Evolutionary conservation across 352 stramenopile species (phyloP).

Genomic region (Pelagophyceae sp.): DNA sequence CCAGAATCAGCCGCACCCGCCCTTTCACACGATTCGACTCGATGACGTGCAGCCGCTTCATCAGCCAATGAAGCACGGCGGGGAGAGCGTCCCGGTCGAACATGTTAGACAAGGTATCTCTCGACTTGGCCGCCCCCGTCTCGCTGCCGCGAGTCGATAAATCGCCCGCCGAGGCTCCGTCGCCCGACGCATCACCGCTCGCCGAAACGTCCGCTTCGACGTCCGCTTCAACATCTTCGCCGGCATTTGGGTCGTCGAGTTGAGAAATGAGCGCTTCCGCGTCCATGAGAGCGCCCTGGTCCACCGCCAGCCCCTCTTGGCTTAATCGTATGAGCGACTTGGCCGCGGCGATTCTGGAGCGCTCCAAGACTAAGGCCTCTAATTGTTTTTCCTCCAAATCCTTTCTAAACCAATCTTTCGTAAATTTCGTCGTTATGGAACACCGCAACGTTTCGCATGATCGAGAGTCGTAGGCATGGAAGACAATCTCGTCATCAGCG

Average conservation of each 20-base stretch:
- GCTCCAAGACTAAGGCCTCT: background rate
- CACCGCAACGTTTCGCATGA: background rate
- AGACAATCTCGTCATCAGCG: constrained; percentile 17
- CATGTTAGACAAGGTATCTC: background rate
- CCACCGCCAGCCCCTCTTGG: constrained; percentile 27
- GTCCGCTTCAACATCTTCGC: background rate
- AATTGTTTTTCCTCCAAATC: background rate
- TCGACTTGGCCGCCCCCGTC: background rate
- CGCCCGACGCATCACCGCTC: background rate
- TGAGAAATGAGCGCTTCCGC: constrained; percentile 29
- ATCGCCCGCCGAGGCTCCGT: background rate
- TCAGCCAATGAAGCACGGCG: constrained; percentile 4
- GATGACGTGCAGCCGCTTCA: constrained; percentile 1
- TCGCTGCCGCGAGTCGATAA: constrained; percentile 4
- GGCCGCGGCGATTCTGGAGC: background rate
- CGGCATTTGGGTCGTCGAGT: background rate
- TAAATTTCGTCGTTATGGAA: background rate
- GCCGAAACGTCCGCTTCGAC: background rate
- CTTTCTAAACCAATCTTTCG: background rate
- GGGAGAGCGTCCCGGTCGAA: background rate
- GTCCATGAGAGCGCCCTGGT: constrained; percentile 28
- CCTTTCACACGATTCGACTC: constrained; percentile 4
- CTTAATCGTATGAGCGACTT: background rate
- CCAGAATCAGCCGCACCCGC: constrained; percentile 31
- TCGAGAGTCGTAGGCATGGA: constrained; percentile 3